Base-by-base conservation (phyloP, 2,329 filamentous ascomycete genomes). In the Ascochyta pisi region DNA sequence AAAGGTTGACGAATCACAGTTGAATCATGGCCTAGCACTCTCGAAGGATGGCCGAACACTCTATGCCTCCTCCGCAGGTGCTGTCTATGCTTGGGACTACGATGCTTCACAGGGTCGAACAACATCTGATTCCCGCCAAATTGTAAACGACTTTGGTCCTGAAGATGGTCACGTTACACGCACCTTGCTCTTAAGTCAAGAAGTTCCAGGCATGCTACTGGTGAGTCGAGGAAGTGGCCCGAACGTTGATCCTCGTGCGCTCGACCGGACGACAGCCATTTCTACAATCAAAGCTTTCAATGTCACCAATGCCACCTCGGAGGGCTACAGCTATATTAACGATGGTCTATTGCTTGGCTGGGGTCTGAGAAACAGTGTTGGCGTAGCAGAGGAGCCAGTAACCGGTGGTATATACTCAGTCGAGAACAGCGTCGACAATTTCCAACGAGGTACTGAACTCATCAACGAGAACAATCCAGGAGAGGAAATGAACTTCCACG, bases 401-500 rank as follows among this genome's bases (percentile, higher is more conserved):
- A 79, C 73, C 23, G 82, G 82, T 26, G 79, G 77, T 54, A 80
- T 84, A 34, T 84, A 77, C 64, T 76, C 76, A 16, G 87, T 92
- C 7, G 89, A 92, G 73, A 92, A 92, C 73, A 88, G 84, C 2
- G 86, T 86, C 8, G 89, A 91, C 71, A 74, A 89, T 34, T 79
- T 91, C 15, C 74, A 75, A 13, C 81, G 89, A 29, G 74, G 81
- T 43, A 83, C 82, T 9, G 62, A 79, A n/a, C 86, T 89, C 57
- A 82, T 90, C 40, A 86, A 89, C 62, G 73, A 84, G 57, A 80
- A 89, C 65, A 92, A 92, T 66, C 89, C 89, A 0, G 89, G 82
- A 15, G 89, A 92, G 68, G 87, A 92, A 73, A 75, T 92, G 71
- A 91, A 92, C 73, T 90, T 85, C 70, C 84, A 89, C 57, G 89